Conservation (phyloP, 805 yeast genomes). For the Hemisphaericaspora nanyangensis region DNA sequence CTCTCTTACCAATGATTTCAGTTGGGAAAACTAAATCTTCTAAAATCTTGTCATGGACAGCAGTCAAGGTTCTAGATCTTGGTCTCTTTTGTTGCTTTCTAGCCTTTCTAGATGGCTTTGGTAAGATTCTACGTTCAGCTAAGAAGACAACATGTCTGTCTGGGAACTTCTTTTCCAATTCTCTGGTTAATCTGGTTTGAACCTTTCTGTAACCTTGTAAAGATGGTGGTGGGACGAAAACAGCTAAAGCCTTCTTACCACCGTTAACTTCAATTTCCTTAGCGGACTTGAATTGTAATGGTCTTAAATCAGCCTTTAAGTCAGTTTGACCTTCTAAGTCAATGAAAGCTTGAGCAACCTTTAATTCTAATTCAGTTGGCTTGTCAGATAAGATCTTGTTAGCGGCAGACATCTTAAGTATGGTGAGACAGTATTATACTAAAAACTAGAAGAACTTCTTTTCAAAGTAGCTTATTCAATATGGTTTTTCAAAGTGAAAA, state of each 20-base stretch:
- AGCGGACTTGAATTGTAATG: constrained; percentile 97
- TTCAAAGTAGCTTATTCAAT: constrained; percentile 6
- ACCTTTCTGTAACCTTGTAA: constrained; percentile 92
- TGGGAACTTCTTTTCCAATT: constrained; percentile 99
- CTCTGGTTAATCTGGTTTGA: constrained; percentile 96
- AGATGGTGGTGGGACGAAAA: constrained; percentile 97
- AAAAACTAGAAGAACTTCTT: constrained; percentile 2
- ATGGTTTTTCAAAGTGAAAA: constrained; percentile 3
- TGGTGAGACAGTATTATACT: not conserved
- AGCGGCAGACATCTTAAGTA: constrained; percentile 93
- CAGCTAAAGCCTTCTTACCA: constrained; percentile 97
- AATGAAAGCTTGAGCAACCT: constrained; percentile 97
- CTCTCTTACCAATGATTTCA: constrained; percentile 98
- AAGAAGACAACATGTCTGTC: constrained; percentile 99
- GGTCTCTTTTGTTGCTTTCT: constrained; percentile 98
- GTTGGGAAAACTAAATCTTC: constrained; percentile 99
- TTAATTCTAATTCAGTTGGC: constrained; percentile 98
- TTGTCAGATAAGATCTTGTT: constrained; percentile 91
- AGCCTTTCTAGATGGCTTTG: constrained; percentile 96
- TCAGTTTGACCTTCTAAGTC: constrained; percentile 97
- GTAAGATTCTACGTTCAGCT: constrained; percentile 99
- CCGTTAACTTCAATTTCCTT: constrained; percentile 97
- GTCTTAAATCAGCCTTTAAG: constrained; percentile 96
- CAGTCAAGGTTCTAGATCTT: constrained; percentile 97
- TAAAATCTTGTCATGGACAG: constrained; percentile 97